Conservation (phyloP, 148 eudicot species). For the Polygonum maritimum region DNA sequence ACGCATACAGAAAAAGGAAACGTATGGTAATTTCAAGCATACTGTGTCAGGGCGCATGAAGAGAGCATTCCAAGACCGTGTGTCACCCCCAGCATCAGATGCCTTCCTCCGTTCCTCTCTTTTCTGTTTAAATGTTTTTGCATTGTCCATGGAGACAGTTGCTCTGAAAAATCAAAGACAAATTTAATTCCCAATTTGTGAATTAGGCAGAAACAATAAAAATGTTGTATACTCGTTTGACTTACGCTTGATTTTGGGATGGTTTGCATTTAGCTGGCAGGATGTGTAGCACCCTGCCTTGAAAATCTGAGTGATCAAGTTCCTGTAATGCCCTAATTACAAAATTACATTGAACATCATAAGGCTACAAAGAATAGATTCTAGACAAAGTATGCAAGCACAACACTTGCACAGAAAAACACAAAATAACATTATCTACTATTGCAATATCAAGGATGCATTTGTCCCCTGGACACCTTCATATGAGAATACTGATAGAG, state of each 20-base stretch:
- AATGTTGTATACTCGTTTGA: neutral
- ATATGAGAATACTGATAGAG: neutral
- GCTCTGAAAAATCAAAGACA: slow-evolving; percentile 22
- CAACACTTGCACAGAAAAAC: neutral
- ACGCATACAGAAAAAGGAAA: neutral
- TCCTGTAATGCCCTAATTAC: slow-evolving; percentile 65
- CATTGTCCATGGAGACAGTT: slow-evolving; percentile 22
- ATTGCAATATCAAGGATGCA: neutral
- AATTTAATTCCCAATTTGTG: neutral
- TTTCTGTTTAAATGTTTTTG: slow-evolving; percentile 62
- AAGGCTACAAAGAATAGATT: neutral
- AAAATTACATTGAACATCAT: neutral
- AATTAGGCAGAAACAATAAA: slow-evolving; percentile 3
- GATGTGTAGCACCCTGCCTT: slow-evolving; percentile 84
- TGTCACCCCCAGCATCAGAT: slow-evolving; percentile 79
- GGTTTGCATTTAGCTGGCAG: slow-evolving; percentile 64
- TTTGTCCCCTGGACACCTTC: neutral
- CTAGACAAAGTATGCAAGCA: neutral
- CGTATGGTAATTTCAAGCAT: slow-evolving; percentile 17
- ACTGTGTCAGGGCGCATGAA: slow-evolving; percentile 91
- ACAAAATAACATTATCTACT: neutral
- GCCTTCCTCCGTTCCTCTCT: slow-evolving; percentile 66
- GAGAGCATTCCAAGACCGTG: slow-evolving; percentile 88
- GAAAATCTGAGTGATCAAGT: slow-evolving; percentile 67
- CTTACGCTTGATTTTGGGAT: slow-evolving; percentile 59